Evolutionary conservation across 257 asterid genomes (phyloP).

Genomic region (Forsythia suspensa): DNA sequence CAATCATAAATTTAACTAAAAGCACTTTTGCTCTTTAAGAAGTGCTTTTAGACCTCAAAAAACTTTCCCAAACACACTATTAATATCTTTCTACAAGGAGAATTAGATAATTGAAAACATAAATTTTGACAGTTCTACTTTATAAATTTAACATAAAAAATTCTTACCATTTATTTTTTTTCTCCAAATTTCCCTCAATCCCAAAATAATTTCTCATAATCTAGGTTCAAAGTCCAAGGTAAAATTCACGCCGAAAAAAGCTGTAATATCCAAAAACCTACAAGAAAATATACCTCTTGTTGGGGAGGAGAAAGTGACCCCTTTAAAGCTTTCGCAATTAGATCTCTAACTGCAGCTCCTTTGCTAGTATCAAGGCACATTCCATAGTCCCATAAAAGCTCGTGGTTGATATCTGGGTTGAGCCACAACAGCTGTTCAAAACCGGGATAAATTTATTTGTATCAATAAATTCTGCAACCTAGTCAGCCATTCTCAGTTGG

Average conservation of each 20-base stretch:
- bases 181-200: not conserved
- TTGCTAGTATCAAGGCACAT: slow-evolving; percentile 98
- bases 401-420: slow-evolving; percentile 83
- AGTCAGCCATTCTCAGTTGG: slow-evolving; percentile 7
- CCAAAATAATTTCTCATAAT: not conserved
- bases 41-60: too few relatives aligned
- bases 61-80: too few relatives aligned
- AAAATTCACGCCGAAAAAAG: slow-evolving; percentile 8
- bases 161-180: not conserved
- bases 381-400: slow-evolving; percentile 92
- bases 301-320: slow-evolving; percentile 86
- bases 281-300: slow-evolving; percentile 67
- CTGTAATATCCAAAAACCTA: slow-evolving; percentile 5
- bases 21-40: too few relatives aligned
- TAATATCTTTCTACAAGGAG: not conserved
- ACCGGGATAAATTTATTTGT: slow-evolving; percentile 17
- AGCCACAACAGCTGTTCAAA: slow-evolving; percentile 80
- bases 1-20: too few relatives aligned
- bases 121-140: not conserved
- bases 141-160: slow-evolving; percentile 13
- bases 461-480: slow-evolving; percentile 9
- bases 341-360: slow-evolving; percentile 93
- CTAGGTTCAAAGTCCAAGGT: slow-evolving; percentile 1
- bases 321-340: slow-evolving; percentile 88
- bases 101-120: slow-evolving; percentile 2